Evolutionary conservation across 371 early-diverging fungal genomes (phyloP).

Genomic region (Zychaea mexicana): DNA sequence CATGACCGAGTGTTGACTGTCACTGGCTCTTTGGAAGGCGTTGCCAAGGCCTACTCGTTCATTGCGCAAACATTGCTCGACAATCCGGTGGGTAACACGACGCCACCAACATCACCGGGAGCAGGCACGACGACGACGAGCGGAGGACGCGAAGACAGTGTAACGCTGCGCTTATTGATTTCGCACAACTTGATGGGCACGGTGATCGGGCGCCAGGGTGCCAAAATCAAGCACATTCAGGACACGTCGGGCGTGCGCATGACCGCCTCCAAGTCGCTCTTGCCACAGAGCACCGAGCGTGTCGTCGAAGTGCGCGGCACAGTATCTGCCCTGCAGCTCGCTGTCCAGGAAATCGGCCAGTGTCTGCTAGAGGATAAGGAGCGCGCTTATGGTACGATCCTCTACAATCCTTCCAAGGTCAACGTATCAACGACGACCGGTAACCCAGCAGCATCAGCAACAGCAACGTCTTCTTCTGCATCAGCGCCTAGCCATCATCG

Average conservation of each 20-base stretch:
- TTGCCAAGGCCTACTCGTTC: conserved; percentile 57
- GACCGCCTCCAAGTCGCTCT: conserved; percentile 83
- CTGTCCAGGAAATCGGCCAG: conserved; percentile 68
- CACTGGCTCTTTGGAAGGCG: conserved; percentile 74
- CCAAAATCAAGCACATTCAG: conserved; percentile 87
- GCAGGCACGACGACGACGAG: background rate
- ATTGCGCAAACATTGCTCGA: conserved; percentile 85
- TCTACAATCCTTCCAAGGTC: conserved; percentile 46
- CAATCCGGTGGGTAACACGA: conserved; percentile 41
- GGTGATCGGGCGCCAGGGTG: conserved; percentile 85
- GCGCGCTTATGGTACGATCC: conserved; percentile 45
- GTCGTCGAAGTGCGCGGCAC: conserved; percentile 81
- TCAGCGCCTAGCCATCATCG: conserved; percentile 19
- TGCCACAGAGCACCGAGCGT: conserved; percentile 87
- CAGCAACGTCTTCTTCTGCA: conserved; percentile 11
- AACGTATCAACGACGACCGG: conserved; percentile 9
- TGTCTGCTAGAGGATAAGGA: conserved; percentile 53
- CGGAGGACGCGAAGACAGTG: conserved; percentile 3
- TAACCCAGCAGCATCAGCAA: conserved; percentile 9
- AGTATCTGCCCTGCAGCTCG: conserved; percentile 70
- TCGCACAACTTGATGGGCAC: conserved; percentile 88
- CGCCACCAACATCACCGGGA: conserved; percentile 37
- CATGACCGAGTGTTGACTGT: conserved; percentile 87
- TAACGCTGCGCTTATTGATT: conserved; percentile 72
- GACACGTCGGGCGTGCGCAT: conserved; percentile 80